Evolutionary conservation across 129 eudicot genomes (phyloP).

Genomic region (Artemisia tridentata): DNA sequence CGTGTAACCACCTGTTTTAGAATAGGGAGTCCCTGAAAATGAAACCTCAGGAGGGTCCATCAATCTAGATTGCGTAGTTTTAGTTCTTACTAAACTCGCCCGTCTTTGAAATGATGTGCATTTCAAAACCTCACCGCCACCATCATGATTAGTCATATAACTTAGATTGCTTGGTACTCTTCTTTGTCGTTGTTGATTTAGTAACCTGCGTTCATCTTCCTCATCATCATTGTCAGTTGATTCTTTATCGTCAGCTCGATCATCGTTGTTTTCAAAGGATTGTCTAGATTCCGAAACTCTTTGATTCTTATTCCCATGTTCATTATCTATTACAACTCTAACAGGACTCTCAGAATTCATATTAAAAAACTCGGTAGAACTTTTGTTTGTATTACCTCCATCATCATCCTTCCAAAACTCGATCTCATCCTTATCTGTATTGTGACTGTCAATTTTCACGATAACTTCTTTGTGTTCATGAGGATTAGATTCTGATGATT

Average conservation of each 20-base stretch:
- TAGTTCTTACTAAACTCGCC: constrained; percentile 40
- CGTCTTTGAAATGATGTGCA: constrained; percentile 63
- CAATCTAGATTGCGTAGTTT: constrained; percentile 56
- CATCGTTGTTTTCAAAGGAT: constrained; percentile 31
- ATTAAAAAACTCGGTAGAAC: not conserved
- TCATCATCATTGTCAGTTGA: constrained; percentile 20
- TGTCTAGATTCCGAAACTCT: constrained; percentile 25
- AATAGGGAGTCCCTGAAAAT: constrained; percentile 21
- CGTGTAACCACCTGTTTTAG: constrained; percentile 25
- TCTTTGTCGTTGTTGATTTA: constrained; percentile 28
- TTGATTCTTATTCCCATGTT: not conserved
- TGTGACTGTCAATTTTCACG: constrained; percentile 27
- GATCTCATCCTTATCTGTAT: constrained; percentile 10
- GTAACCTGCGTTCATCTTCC: constrained; percentile 11
- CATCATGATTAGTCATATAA: constrained; percentile 14
- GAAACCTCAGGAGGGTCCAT: constrained; percentile 45
- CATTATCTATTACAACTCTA: constrained; percentile 18
- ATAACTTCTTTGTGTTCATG: constrained; percentile 22
- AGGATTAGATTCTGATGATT: constrained; percentile 20
- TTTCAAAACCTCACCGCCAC: constrained; percentile 49
- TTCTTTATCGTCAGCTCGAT: constrained; percentile 10
- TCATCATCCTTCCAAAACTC: constrained; percentile 17
- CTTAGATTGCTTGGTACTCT: constrained; percentile 30
- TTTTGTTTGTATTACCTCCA: not conserved
- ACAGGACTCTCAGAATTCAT: constrained; percentile 28